Percentiles rank a stretch among this genome's conserved stretches.
These are phyloP conservation scores for Entophlyctis helioformis DNA, from an alignment of 192 early-diverging fungal genomes.

Conservation along the genomic window DNA sequence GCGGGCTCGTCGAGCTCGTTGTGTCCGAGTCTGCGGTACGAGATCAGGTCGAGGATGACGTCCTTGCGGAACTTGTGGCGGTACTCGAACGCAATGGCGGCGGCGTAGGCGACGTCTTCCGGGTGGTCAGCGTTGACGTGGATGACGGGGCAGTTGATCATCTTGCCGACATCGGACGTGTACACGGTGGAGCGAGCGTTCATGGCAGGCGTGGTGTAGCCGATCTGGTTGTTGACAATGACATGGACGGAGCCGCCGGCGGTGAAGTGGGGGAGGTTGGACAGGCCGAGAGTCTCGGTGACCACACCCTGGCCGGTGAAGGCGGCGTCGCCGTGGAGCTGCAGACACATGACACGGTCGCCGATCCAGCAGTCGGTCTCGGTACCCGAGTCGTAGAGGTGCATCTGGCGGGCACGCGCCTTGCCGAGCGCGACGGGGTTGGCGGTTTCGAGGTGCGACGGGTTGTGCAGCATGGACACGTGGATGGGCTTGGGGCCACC, in stretches of 20 bases:
- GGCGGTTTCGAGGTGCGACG: constrained; percentile 92
- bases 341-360: constrained; percentile 86
- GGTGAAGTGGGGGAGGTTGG: constrained; percentile 90
- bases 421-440: constrained; percentile 96
- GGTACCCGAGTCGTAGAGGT: constrained; percentile 48
- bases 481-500: constrained; percentile 46
- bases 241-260: constrained; percentile 93
- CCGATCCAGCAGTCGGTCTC: constrained; percentile 73
- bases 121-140: constrained; percentile 95
- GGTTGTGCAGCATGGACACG: constrained; percentile 90
- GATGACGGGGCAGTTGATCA: constrained; percentile 89
- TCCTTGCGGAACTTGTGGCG: constrained; percentile 90
- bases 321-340: constrained; percentile 90
- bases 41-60: constrained; percentile 87
- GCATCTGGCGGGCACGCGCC: constrained; percentile 88
- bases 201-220: constrained; percentile 89
- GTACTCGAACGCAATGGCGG: constrained; percentile 78
- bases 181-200: constrained; percentile 88
- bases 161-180: constrained; percentile 89
- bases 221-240: constrained; percentile 96
- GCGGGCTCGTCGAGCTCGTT: constrained; percentile 97
- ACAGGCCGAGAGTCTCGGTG: constrained; percentile 90
- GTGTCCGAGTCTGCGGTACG: constrained; percentile 94
- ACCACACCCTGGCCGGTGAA: constrained; percentile 67
- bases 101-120: constrained; percentile 79